phyloP scores from a whole-genome alignment of 2,329 filamentous ascomycete species.

The Monosporascus cannonballus region DNA sequence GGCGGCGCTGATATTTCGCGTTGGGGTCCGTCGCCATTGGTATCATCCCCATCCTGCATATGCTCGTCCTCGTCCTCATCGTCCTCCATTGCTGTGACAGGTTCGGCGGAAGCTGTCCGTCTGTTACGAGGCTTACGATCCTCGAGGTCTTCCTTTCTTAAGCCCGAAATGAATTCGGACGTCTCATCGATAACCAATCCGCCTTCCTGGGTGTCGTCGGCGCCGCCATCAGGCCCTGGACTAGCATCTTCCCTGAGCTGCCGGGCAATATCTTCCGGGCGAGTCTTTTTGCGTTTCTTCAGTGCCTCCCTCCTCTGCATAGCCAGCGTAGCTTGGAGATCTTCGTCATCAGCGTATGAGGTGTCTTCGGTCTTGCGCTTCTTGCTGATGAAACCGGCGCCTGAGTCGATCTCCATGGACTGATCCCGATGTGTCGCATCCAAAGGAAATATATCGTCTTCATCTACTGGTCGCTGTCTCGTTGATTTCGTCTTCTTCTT shows the following conservation, averaged over 20 bases:
- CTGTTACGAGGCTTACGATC: constrained; percentile 46
- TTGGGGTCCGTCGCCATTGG: constrained; percentile 39
- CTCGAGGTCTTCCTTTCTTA: constrained; percentile 60
- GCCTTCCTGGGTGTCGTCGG: constrained; percentile 29
- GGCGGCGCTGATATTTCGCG: constrained; percentile 36
- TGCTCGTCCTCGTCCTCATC: constrained; percentile 39
- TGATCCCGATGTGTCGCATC: constrained; percentile 34
- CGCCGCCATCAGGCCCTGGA: constrained; percentile 43
- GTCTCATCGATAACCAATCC: constrained; percentile 94
- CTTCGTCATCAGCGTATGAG: constrained; percentile 82
- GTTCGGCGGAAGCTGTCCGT: constrained; percentile 29
- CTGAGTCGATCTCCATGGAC: constrained; percentile 72
- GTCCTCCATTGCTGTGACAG: constrained; percentile 38
- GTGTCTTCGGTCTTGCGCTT: constrained; percentile 62
- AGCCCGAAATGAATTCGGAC: constrained; percentile 84
- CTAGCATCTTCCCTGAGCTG: constrained; percentile 64
- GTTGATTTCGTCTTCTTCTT: constrained; percentile 80
- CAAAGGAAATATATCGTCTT: constrained; percentile 52
- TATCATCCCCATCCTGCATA: constrained; percentile 44
- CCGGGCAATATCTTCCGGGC: constrained; percentile 80
- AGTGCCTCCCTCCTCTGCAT: constrained; percentile 76
- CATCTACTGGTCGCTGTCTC: constrained; percentile 60
- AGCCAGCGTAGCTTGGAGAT: constrained; percentile 80
- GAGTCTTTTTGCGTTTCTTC: constrained; percentile 84
- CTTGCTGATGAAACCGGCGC: constrained; percentile 38